Conservation (phyloP, 2,329 filamentous ascomycete genomes). For the Scedosporium dehoogii region DNA sequence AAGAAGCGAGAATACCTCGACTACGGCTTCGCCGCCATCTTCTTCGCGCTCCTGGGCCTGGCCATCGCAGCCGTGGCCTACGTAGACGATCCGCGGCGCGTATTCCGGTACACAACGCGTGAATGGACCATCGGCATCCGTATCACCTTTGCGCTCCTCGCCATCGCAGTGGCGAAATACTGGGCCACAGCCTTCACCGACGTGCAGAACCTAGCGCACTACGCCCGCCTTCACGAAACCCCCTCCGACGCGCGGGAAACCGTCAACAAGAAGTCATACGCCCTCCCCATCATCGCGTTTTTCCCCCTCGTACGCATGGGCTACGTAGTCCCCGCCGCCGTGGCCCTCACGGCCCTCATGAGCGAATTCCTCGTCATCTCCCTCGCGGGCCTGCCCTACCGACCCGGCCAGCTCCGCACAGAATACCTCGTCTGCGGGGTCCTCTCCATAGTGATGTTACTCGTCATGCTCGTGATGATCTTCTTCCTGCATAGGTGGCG, state of each 20-base stretch:
- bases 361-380: constrained; percentile 15
- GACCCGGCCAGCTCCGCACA: constrained; percentile 14
- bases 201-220: constrained; percentile 14
- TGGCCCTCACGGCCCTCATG: constrained; percentile 12
- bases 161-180: constrained; percentile 12
- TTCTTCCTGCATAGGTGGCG: constrained; percentile 12
- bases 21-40: constrained; percentile 10
- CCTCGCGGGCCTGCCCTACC: constrained; percentile 15
- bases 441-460: constrained; percentile 8
- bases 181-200: constrained; percentile 14
- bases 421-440: constrained; percentile 14
- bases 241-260: constrained; percentile 11
- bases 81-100: constrained; percentile 12
- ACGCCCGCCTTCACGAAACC: constrained; percentile 10
- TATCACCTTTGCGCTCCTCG: constrained; percentile 12
- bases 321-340: constrained; percentile 11
- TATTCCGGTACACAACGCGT: constrained; percentile 10
- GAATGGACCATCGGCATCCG: constrained; percentile 11
- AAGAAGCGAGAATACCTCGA: constrained; percentile 11
- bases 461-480: constrained; percentile 12
- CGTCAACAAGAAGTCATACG: constrained; percentile 11
- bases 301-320: constrained; percentile 11
- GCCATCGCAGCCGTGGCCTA: constrained; percentile 11
- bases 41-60: constrained; percentile 14
- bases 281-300: constrained; percentile 12